Base-by-base conservation (phyloP, 768 basidiomycete genomes). In the Agrocybe praecox region DNA sequence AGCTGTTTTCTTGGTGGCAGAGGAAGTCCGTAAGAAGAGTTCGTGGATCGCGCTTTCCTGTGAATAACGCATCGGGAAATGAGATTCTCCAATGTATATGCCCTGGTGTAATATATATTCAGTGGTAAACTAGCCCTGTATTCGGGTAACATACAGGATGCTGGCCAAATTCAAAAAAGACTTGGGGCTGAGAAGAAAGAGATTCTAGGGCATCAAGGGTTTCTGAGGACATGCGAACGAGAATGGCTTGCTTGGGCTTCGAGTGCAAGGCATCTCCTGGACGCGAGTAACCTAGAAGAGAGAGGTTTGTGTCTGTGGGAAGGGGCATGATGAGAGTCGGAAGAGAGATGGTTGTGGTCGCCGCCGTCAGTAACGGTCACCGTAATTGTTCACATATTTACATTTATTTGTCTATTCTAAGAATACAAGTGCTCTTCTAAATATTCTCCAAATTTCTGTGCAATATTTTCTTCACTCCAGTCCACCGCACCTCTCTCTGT, bases 401-500 rank as follows among this genome's bases (percentile, higher is more conserved):
- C 33, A 36, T 40, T 40, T 40, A n/a, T 40, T 40, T 40, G 36
- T 40, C 26, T 42, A 47, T 22, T 43, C 36, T 33, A 53, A 55
- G 47, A 68, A 65, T 74, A 81, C 49, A 89, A 56, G 73, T 88
- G 83, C 69, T 92, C 88, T 69, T 89, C 86, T 57, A 94, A 68
- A 73, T 90, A 92, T 48, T 66, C 67, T 45, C 80, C 82, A 77
- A 93, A 93, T 65, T 88, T 92, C 19, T 69, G 57, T n/a, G 81
- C 83, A 18, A 94, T 80, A 55, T 81, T 85, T 62, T 82, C 80
- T 66, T 90, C 90, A 56, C 77, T 82, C 89, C 91, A 94, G 62
- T 91, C 86, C 24, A 94, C 86, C 17, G 67, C 68, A 0, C 92
- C 92, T 61, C 85, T 86, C 65, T 92, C 92, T 6, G 84, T 89